Base-by-base conservation (phyloP, 768 basidiomycete genomes). In the Phlegmacium glaucopus region DNA sequence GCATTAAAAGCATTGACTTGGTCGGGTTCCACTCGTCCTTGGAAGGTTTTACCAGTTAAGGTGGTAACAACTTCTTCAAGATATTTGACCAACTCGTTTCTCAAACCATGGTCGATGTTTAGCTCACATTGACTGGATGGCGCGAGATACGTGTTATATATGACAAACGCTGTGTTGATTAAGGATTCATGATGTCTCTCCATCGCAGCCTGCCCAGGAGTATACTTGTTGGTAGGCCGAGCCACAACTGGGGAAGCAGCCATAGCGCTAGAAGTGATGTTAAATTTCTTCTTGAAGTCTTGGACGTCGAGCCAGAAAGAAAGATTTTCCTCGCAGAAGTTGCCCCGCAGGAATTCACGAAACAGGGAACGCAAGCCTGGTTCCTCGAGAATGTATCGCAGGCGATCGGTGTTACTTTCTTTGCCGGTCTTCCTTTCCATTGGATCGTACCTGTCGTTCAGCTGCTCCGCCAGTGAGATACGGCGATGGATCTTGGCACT, bases 271-370 rank as follows among this genome's bases (percentile, higher is more conserved):
- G 92, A 95, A 1, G 96, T 96, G 48, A 94, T 97, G 61, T 83
- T 85, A 72, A 99, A 99, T 63, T 94, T 88, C 59, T 87, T 82
- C 70, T 93, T 94, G 74, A 99, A 96, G 63, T 99, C 96, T 63
- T 92, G 81, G 3, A 97, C 94, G 61, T 99, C 96, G 47, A 98
- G 65, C 90, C 93, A 99, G 71, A 97, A 99, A 39, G 87, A 86
- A 55, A 99, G 71, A 64, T 99, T 99, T 74, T 99, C 96, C 62
- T 99, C 96, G 70, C 92, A 98, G 64, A 96, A 98, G 66, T 97
- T 98, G 47, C 82, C 77, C 27, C 91, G 81, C 45, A 99, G 69
- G 73, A 94, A 95, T 54, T 98, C 96, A 49, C 96, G 85, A 79
- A 99, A 99, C 42, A 97, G 72, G 3, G 82, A 79, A 11, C 96